A percentile compares a stretch with the other conserved stretches of the same genome.
phyloP scores from a whole-genome alignment of 768 basidiomycete genomes.

The Russula olivacea region DNA sequence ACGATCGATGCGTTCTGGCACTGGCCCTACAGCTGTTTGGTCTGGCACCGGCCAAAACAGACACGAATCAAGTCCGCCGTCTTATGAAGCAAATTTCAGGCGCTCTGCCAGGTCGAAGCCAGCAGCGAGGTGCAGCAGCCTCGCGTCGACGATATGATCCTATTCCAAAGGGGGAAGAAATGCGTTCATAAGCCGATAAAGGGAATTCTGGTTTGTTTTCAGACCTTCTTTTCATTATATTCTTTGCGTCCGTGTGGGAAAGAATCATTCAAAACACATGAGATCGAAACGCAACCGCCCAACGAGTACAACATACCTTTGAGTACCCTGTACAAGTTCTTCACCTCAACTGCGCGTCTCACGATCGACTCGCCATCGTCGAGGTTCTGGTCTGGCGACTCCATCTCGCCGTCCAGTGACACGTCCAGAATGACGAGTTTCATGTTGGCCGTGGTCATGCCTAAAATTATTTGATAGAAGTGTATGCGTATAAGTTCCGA shows the following conservation, averaged over 20 bases:
- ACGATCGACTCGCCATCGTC: conserved; percentile 86
- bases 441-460: conserved; percentile 95
- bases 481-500: background rate
- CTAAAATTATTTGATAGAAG: conserved; percentile 34
- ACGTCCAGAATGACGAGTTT: conserved; percentile 73
- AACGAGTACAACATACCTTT: conserved; percentile 42
- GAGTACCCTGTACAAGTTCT: conserved; percentile 55
- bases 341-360: conserved; percentile 61
- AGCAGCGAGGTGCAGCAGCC: conserved; percentile 65
- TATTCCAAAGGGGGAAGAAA: conserved; percentile 14
- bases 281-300: no score
- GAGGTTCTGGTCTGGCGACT: conserved; percentile 65
- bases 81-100: conserved; percentile 25
- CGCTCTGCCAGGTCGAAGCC: conserved; percentile 57
- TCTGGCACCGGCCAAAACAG: background rate
- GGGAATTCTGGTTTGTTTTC: background rate
- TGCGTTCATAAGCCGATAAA: background rate
- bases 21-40: background rate
- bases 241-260: conserved; percentile 38
- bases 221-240: conserved; percentile 59
- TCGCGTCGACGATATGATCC: conserved; percentile 63
- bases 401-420: conserved; percentile 56
- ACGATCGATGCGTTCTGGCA: background rate
- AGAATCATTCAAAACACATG: background rate
- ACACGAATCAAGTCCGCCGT: background rate